phyloP scores from a whole-genome alignment of 768 basidiomycete genomes.

The Naematelia aurantialba region DNA sequence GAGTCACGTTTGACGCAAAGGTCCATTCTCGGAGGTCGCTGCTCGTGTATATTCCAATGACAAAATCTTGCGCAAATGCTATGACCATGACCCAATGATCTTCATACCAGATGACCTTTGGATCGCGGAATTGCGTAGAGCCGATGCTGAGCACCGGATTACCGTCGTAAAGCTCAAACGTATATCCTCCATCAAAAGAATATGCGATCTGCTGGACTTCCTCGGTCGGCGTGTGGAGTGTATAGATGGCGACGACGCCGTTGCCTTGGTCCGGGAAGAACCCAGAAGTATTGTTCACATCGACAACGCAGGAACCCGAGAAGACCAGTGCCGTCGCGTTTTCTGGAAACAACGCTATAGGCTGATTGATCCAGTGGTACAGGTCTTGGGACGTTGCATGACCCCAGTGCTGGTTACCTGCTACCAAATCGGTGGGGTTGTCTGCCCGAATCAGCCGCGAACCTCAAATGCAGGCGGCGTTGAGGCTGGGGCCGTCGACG shows the following conservation, averaged over 20 bases:
- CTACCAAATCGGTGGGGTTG: slow-evolving; percentile 33
- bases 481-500: too few relatives aligned
- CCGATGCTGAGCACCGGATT: slow-evolving; percentile 40
- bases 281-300: slow-evolving; percentile 44
- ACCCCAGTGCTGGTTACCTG: slow-evolving; percentile 47
- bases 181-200: slow-evolving; percentile 35
- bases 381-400: slow-evolving; percentile 45
- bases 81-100: slow-evolving; percentile 44
- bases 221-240: slow-evolving; percentile 31
- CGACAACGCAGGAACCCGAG: slow-evolving; percentile 38
- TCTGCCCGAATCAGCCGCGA: slow-evolving; percentile 8
- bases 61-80: slow-evolving; percentile 28
- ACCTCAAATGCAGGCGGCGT: background rate
- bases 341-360: slow-evolving; percentile 42
- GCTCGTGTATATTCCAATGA: slow-evolving; percentile 38
- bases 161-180: slow-evolving; percentile 31
- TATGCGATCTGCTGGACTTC: slow-evolving; percentile 40
- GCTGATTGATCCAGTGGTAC: slow-evolving; percentile 42
- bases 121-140: slow-evolving; percentile 41
- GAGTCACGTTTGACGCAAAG: slow-evolving; percentile 26
- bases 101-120: slow-evolving; percentile 38
- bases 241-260: slow-evolving; percentile 45
- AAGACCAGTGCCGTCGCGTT: slow-evolving; percentile 28
- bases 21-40: slow-evolving; percentile 38
- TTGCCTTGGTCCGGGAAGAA: slow-evolving; percentile 33